Percentiles rank a stretch among this genome's conserved stretches.
These are phyloP conservation scores for Zizania palustris DNA, from an alignment of 202 grass and related monocot genomes.

Conservation along the genomic window DNA sequence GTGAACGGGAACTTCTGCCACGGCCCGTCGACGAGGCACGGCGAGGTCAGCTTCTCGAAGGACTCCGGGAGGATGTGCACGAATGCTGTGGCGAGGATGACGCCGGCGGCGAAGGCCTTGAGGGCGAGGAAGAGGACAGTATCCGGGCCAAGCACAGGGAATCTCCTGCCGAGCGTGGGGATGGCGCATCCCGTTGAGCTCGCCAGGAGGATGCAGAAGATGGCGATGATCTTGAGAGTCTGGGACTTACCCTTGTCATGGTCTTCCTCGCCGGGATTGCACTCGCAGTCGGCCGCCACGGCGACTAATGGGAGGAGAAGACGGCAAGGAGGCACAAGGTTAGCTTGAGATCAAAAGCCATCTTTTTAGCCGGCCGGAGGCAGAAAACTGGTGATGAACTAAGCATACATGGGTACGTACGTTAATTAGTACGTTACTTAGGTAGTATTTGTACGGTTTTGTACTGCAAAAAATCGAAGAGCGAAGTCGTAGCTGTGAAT, in stretches of 20 bases:
- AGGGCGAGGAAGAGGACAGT: slow-evolving; percentile 61
- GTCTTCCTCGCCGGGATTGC: slow-evolving; percentile 26
- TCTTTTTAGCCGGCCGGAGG: neutral
- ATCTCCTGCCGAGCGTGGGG: slow-evolving; percentile 54
- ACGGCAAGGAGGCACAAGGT: slow-evolving; percentile 31
- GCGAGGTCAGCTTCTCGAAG: slow-evolving; percentile 57
- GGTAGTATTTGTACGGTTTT: neutral
- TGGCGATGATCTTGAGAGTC: slow-evolving; percentile 59
- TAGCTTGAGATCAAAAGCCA: slow-evolving; percentile 32
- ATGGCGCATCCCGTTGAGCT: slow-evolving; percentile 59
- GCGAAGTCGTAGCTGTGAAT: neutral
- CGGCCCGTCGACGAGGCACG: slow-evolving; percentile 51
- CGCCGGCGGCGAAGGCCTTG: slow-evolving; percentile 83
- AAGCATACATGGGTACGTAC: neutral
- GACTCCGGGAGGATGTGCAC: slow-evolving; percentile 89
- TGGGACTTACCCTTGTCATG: slow-evolving; percentile 38
- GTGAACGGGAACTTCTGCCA: slow-evolving; percentile 76
- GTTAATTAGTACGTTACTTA: no score
- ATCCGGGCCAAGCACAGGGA: slow-evolving; percentile 55
- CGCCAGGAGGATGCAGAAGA: slow-evolving; percentile 60
- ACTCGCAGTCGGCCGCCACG: slow-evolving; percentile 48
- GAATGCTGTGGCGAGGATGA: slow-evolving; percentile 83
- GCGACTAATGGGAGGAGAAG: slow-evolving; percentile 41
- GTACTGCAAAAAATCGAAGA: neutral
- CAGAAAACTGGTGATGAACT: neutral